Evolutionary conservation across 2,329 filamentous ascomycete species (phyloP), one percentile per base, ranked within the genome.

Genomic region (Cyphellophora attinorum): DNA sequence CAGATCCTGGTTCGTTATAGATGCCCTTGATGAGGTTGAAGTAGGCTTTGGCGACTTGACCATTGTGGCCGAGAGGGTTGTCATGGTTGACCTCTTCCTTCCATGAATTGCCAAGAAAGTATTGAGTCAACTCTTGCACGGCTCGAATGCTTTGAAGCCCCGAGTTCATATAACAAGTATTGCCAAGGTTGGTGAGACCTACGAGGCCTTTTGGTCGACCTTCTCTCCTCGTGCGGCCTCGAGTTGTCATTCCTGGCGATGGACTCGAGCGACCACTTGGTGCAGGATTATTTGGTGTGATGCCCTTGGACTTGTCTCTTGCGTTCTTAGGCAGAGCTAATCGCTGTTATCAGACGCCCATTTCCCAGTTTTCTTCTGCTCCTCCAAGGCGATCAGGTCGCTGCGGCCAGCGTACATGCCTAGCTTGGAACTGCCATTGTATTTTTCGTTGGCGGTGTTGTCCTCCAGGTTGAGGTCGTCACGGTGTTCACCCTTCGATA

Each of bases 161-260:
- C 14, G 89, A 94, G 59, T 96, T 96, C 88, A 96, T 95, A 62
- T 98, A 98, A 61, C 91, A 98, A 0, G 91, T 96, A 52, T 98
- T 98, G 31, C 91, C 91, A 11, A 98, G 65, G 52, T 98, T 98
- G 44, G 75, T 77, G 34, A 98, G 65, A 19, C 91, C 91, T 27
- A 88, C 82, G 27, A 79, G 81, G 19, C 91, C 91, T 19, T 77
- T 60, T 10, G 76, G 74, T 42, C 78, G 76, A 6, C 82, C 82
- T 25, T 77, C 74, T 47, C 76, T 78, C 40, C 79, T 75, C 5
- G 72, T 63, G 37, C 84, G 74, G 27, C 85, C 85, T 46, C 86
- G 72, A 0, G 84, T 88, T 37, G 85, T 88, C 27, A 21, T 29
- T 40, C 16, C 40, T 27, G 31, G 39, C 39, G 5, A 31, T 15